These are phyloP conservation scores for Pyropia yezoensis DNA, from an alignment of 23 red algal genomes.

Conservation along the genomic window DNA sequence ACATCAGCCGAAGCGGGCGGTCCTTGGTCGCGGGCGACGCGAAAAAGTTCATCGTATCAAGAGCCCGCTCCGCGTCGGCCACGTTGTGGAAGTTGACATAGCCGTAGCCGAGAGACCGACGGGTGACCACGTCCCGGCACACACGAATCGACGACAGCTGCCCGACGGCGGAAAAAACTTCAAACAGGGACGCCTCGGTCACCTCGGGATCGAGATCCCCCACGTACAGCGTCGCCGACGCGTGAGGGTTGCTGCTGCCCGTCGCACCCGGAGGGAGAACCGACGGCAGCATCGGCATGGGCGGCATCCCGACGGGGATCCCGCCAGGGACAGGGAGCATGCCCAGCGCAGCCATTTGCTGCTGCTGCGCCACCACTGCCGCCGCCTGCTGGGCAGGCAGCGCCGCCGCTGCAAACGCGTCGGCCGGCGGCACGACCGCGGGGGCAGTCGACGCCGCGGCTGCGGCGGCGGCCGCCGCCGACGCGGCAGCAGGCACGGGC, in stretches of 20 bases:
- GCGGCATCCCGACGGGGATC: too few relatives aligned
- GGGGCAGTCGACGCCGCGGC: background rate
- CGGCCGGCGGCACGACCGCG: background rate
- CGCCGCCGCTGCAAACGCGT: conserved; percentile 14
- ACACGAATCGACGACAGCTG: conserved; percentile 86
- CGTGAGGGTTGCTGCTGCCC: background rate
- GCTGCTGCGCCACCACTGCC: conserved; percentile 26
- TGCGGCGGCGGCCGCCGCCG: conserved; percentile 2
- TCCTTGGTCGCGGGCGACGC: conserved; percentile 75
- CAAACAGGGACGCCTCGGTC: conserved; percentile 77
- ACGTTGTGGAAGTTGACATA: conserved; percentile 99
- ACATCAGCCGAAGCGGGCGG: conserved; percentile 95
- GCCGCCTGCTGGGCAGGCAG: background rate
- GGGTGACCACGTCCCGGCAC: conserved; percentile 85
- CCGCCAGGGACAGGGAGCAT: too few relatives aligned
- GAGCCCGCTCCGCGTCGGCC: conserved; percentile 80
- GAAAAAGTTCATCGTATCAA: conserved; percentile 98
- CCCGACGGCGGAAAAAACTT: conserved; percentile 92
- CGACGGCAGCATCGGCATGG: too few relatives aligned
- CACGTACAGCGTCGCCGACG: conserved; percentile 73
- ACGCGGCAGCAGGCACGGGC: background rate
- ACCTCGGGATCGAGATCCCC: conserved; percentile 97
- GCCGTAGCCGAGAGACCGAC: conserved; percentile 84
- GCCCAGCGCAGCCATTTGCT: too few relatives aligned
- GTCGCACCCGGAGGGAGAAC: too few relatives aligned